phyloP scores from a whole-genome alignment of 306 rosid genomes.

The Lithocarpus polystachyus region DNA sequence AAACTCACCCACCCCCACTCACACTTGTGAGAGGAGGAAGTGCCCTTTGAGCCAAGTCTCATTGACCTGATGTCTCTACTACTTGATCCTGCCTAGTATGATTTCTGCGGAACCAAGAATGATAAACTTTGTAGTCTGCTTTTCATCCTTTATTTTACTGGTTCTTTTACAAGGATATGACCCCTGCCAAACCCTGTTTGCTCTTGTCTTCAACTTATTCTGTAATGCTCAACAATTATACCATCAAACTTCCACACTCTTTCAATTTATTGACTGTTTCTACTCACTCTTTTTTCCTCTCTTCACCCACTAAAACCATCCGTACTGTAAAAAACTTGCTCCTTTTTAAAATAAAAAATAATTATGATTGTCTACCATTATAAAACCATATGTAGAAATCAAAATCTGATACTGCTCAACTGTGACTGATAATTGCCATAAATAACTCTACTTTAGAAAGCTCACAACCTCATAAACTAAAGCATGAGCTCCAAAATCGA shows the following conservation, averaged over 20 bases:
- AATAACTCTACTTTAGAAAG: not conserved
- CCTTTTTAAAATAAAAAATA: too few species aligned
- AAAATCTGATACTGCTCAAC: not conserved
- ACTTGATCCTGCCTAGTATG: not conserved
- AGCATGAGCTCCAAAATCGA: not conserved
- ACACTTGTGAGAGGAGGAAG: too few species aligned
- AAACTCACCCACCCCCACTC: too few species aligned
- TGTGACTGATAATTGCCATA: not conserved
- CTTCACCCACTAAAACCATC: too few species aligned
- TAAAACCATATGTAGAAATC: not conserved
- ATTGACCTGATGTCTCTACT: not conserved
- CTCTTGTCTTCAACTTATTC: not conserved
- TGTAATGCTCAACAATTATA: not conserved
- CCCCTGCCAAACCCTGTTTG: not conserved
- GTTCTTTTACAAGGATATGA: not conserved
- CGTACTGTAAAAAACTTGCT: too few species aligned
- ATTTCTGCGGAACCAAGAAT: not conserved
- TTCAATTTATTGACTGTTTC: too few species aligned
- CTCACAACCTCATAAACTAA: not conserved
- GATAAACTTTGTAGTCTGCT: not conserved
- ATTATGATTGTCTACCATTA: not conserved
- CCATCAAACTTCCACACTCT: slow-evolving; percentile 5
- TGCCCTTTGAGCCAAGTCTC: too few species aligned
- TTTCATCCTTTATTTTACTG: too few species aligned
- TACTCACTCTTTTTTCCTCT: too few species aligned